Percentiles rank a stretch among this genome's conserved stretches.
Conservation (phyloP, 768 basidiomycete genomes). For the Mrakia blollopis region DNA sequence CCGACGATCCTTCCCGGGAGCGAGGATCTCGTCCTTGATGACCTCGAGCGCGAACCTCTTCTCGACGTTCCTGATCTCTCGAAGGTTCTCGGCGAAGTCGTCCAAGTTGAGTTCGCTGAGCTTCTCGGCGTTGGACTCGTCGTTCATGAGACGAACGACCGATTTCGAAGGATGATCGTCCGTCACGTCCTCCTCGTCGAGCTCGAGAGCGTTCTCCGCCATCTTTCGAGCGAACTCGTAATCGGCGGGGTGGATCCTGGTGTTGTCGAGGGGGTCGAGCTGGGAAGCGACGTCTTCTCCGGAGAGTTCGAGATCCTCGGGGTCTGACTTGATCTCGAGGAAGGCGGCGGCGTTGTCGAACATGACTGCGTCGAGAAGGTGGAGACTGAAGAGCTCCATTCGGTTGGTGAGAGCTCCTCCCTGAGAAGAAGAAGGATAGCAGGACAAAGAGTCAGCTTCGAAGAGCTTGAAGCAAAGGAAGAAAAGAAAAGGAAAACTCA, state of each 20-base stretch:
- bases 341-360: slow-evolving; percentile 78
- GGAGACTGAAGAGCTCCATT: slow-evolving; percentile 75
- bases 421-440: slow-evolving; percentile 46
- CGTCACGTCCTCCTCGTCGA: slow-evolving; percentile 95
- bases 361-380: slow-evolving; percentile 75
- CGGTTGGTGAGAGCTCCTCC: slow-evolving; percentile 83
- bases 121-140: slow-evolving; percentile 66
- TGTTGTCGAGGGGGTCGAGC: slow-evolving; percentile 86
- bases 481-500: background rate
- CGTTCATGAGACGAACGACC: slow-evolving; percentile 77
- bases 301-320: slow-evolving; percentile 52
- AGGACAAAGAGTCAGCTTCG: background rate
- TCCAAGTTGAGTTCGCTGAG: slow-evolving; percentile 87
- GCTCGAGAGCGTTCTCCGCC: slow-evolving; percentile 92
- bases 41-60: slow-evolving; percentile 85
- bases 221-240: slow-evolving; percentile 97
- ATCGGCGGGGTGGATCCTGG: slow-evolving; percentile 94
- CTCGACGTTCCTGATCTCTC: slow-evolving; percentile 70
- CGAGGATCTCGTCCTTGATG: slow-evolving; percentile 77
- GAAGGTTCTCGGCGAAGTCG: slow-evolving; percentile 90
- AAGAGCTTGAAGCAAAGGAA: background rate
- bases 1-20: slow-evolving; percentile 74
- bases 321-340: slow-evolving; percentile 67
- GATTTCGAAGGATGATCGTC: slow-evolving; percentile 81
- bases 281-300: slow-evolving; percentile 65